Conservation (phyloP, 2,329 filamentous ascomycete species). For the Periconia digitata region DNA sequence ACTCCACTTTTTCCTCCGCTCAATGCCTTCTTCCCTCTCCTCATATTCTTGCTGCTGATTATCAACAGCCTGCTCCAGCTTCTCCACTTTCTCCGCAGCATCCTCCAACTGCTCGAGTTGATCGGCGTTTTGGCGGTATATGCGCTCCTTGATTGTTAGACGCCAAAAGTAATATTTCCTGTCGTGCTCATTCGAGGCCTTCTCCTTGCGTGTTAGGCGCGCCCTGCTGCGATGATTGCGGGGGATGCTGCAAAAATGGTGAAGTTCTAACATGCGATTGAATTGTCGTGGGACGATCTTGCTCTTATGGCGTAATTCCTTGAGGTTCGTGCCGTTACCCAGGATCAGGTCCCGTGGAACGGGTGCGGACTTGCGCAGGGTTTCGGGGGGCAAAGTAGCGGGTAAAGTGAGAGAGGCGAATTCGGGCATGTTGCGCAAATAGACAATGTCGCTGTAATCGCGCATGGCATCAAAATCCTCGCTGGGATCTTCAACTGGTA, state of each 20-base stretch:
- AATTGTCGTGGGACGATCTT: conserved; percentile 82
- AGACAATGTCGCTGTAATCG: conserved; percentile 71
- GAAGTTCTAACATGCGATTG: conserved; percentile 72
- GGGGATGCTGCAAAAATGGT: conserved; percentile 63
- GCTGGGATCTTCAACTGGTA: conserved; percentile 94
- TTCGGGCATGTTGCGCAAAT: conserved; percentile 60
- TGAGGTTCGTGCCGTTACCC: conserved; percentile 54
- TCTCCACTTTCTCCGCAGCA: conserved; percentile 66
- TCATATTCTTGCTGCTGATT: conserved; percentile 73
- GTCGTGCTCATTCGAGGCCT: conserved; percentile 58
- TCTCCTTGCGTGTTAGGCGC: conserved; percentile 48
- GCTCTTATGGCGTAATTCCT: conserved; percentile 58
- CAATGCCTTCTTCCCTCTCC: conserved; percentile 59
- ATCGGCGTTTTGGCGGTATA: conserved; percentile 76
- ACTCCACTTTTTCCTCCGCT: conserved; percentile 33
- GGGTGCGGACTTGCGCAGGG: conserved; percentile 56
- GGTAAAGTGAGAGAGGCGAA: conserved; percentile 59
- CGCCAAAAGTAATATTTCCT: conserved; percentile 71
- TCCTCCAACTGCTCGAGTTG: conserved; percentile 68
- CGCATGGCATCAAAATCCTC: conserved; percentile 80
- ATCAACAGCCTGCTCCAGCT: conserved; percentile 68
- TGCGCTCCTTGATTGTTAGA: conserved; percentile 72
- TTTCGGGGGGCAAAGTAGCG: conserved; percentile 49
- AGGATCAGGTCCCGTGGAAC: conserved; percentile 59
- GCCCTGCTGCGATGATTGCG: conserved; percentile 50